phyloP scores from a whole-genome alignment of 2,329 filamentous ascomycete genomes.

The Cladobotryum protrusum region DNA sequence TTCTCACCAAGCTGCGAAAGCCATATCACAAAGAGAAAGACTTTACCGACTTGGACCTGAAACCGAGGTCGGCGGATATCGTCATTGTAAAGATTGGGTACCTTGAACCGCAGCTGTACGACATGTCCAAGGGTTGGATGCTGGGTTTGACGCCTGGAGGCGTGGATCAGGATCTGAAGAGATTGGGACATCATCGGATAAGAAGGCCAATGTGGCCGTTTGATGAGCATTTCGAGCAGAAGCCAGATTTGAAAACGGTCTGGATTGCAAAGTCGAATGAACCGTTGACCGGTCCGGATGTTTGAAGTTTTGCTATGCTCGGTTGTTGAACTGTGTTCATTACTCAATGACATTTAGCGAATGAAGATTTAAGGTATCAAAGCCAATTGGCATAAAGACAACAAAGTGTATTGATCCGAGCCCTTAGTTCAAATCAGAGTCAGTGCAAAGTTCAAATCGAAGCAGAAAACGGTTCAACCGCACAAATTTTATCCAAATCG shows the following conservation, averaged over 20 bases:
- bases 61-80: slow-evolving; percentile 40
- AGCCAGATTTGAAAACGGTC: slow-evolving; percentile 14
- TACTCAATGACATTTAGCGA: no score
- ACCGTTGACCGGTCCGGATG: slow-evolving; percentile 12
- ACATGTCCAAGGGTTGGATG: slow-evolving; percentile 50
- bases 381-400: no score
- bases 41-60: slow-evolving; percentile 42
- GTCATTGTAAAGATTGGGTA: slow-evolving; percentile 53
- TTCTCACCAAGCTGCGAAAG: slow-evolving; percentile 46
- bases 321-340: no score
- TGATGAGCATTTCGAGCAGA: slow-evolving; percentile 16
- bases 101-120: slow-evolving; percentile 47
- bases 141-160: slow-evolving; percentile 47
- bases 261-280: slow-evolving; percentile 19
- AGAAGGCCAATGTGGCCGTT: slow-evolving; percentile 39
- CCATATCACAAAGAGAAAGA: slow-evolving; percentile 48
- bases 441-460: no score
- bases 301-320: not conserved
- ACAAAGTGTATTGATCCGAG: no score
- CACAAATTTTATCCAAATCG: no score
- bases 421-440: no score
- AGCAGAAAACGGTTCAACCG: no score
- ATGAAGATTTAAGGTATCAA: no score
- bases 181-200: slow-evolving; percentile 43
- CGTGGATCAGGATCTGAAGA: slow-evolving; percentile 45